Evolutionary conservation across 768 basidiomycete species (phyloP).

Genomic region (Suillus hirtellus): DNA sequence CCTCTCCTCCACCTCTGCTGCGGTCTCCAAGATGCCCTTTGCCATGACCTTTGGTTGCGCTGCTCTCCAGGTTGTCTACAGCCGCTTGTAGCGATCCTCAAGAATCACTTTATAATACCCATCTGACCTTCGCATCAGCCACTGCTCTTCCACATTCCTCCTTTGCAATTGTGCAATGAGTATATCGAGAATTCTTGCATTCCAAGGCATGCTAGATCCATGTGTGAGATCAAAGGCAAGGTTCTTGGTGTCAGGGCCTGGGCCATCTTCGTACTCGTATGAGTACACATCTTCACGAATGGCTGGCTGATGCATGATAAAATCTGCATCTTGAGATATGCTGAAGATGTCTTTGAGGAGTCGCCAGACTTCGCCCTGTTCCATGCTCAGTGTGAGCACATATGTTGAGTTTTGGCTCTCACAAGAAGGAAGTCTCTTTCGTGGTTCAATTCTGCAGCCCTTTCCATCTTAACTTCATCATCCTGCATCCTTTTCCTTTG

Average conservation of each 20-base stretch:
- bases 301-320: conserved; percentile 9
- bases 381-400: background rate
- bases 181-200: conserved; percentile 6
- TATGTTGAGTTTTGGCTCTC: background rate
- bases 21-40: conserved; percentile 7
- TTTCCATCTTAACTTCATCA: background rate
- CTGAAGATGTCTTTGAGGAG: conserved; percentile 12
- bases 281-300: conserved; percentile 6
- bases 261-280: conserved; percentile 14
- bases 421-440: background rate
- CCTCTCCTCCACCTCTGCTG: conserved; percentile 1
- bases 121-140: conserved; percentile 8
- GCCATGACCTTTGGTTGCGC: conserved; percentile 8
- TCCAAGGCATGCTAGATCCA: conserved; percentile 5
- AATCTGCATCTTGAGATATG: conserved; percentile 6
- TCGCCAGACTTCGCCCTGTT: conserved; percentile 11
- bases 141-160: background rate
- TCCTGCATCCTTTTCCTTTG: background rate
- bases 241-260: conserved; percentile 6
- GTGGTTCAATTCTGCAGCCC: background rate
- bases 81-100: conserved; percentile 12
- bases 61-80: conserved; percentile 7
- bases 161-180: conserved; percentile 5
- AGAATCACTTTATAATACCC: conserved; percentile 8
- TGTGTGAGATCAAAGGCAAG: conserved; percentile 11